Conservation (phyloP, 169 alveolate species). For the Miamiensis avidus region DNA sequence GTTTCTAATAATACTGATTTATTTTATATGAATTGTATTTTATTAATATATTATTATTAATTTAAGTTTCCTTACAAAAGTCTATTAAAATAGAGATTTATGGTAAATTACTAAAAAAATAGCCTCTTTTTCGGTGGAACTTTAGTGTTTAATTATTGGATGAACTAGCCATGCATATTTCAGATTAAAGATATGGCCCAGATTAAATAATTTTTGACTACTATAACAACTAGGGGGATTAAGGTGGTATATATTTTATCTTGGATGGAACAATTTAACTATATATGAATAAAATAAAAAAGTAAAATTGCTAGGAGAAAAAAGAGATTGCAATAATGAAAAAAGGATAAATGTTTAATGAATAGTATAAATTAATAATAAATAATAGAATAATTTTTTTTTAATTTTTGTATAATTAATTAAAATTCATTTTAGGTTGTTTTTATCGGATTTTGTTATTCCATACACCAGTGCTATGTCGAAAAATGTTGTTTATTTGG, state of each 20-base stretch:
- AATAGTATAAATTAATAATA: neutral
- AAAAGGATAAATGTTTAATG: neutral
- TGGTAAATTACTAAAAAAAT: neutral
- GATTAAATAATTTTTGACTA: neutral
- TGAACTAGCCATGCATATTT: neutral
- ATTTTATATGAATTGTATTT: too few relatives aligned
- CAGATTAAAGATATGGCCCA: neutral
- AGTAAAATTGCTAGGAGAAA: neutral
- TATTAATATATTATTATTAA: too few relatives aligned
- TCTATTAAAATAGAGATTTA: neutral
- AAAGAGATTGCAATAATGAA: neutral
- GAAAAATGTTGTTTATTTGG: neutral
- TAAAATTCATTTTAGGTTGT: too few relatives aligned
- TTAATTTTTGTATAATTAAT: too few relatives aligned
- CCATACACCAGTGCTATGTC: neutral
- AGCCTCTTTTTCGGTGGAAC: too few relatives aligned
- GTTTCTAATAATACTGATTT: neutral
- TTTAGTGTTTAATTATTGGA: neutral
- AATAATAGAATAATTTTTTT: too few relatives aligned
- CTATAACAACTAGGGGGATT: neutral
- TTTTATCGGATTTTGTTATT: neutral
- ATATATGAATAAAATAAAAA: too few relatives aligned
- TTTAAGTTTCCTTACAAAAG: neutral
- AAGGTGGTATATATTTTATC: neutral
- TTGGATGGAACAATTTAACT: neutral